Percentiles rank a stretch among this genome's conserved stretches.
phyloP scores from a whole-genome alignment of 345 rosid genomes.

The Lumnitzera racemosa region DNA sequence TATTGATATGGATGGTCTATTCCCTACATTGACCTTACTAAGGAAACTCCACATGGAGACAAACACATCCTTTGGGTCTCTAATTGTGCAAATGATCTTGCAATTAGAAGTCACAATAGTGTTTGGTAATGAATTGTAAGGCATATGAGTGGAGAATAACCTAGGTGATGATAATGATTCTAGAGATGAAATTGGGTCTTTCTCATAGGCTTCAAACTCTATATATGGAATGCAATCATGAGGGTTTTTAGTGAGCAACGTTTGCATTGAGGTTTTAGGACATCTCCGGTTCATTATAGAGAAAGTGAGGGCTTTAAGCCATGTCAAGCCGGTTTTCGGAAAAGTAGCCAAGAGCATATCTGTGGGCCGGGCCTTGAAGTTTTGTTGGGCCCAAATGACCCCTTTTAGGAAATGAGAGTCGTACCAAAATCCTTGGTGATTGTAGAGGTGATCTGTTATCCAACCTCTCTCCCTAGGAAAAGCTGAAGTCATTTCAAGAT shows the following conservation, averaged over 20 bases:
- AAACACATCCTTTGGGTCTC: slow-evolving; percentile 35
- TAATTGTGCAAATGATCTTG: slow-evolving; percentile 28
- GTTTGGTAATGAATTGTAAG: slow-evolving; percentile 12
- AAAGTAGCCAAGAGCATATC: slow-evolving; percentile 16
- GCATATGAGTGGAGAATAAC: slow-evolving; percentile 19
- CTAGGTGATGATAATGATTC: slow-evolving; percentile 1
- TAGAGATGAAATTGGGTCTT: neutral
- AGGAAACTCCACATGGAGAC: slow-evolving; percentile 27
- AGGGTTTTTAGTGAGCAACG: slow-evolving; percentile 7
- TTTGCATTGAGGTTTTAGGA: neutral
- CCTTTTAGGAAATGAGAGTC: slow-evolving; percentile 5
- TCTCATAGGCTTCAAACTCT: slow-evolving; percentile 8
- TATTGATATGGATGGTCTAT: slow-evolving; percentile 1
- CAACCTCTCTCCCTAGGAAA: slow-evolving; percentile 9
- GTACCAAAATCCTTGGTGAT: slow-evolving; percentile 18
- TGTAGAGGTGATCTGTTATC: slow-evolving; percentile 7
- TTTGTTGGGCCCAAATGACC: slow-evolving; percentile 8
- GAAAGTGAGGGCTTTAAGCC: slow-evolving; percentile 21
- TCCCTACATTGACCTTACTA: slow-evolving; percentile 3
- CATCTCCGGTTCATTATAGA: slow-evolving; percentile 3
- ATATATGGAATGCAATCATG: slow-evolving; percentile 12
- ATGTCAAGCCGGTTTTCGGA: slow-evolving; percentile 22
- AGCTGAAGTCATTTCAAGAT: neutral
- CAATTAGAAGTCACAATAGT: slow-evolving; percentile 8
- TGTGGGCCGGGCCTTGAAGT: slow-evolving; percentile 16